Conservation (phyloP, 2,329 filamentous ascomycete species). For the Diaporthe caulivora region DNA sequence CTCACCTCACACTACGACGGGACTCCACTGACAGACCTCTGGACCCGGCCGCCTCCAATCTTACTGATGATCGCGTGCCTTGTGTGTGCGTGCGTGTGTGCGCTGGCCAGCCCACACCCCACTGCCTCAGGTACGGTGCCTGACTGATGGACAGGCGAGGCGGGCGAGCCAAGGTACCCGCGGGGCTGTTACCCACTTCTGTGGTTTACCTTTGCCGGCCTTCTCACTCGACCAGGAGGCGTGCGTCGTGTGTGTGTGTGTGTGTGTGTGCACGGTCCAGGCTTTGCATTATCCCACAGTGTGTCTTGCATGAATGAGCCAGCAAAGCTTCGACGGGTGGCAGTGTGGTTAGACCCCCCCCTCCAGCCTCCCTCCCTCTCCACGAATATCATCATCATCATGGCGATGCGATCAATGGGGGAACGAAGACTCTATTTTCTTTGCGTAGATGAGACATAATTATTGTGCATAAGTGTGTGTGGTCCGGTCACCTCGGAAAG, state of each 20-base stretch:
- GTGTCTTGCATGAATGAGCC: slow-evolving; percentile 8
- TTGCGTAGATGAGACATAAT: not conserved
- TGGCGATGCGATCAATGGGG: not conserved
- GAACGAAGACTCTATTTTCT: too few relatives aligned
- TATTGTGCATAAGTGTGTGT: not conserved
- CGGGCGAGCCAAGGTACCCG: slow-evolving; percentile 2
- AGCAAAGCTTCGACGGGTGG: too few relatives aligned
- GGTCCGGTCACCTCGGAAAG: slow-evolving; percentile 14
- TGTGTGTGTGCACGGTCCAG: slow-evolving; percentile 4
- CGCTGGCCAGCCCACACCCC: slow-evolving; percentile 3
- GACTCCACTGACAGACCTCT: not conserved
- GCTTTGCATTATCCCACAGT: slow-evolving; percentile 27
- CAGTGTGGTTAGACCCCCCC: too few relatives aligned
- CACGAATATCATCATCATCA: not conserved
- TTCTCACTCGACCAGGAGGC: slow-evolving; percentile 4
- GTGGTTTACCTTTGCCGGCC: not conserved
- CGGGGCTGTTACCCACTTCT: not conserved
- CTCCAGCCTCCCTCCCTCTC: not conserved
- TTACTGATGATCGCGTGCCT: slow-evolving; percentile 14
- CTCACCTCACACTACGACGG: not conserved
- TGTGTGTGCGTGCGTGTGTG: not conserved
- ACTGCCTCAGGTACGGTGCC: slow-evolving; percentile 31
- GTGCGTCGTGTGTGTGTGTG: too few relatives aligned
- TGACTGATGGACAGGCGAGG: slow-evolving; percentile 14
- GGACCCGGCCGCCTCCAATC: slow-evolving; percentile 13